A percentile compares a stretch with the other conserved stretches of the same genome.
phyloP scores from a whole-genome alignment of 1,139 yeast species.

The Saccharomyces pastorianus region DNA sequence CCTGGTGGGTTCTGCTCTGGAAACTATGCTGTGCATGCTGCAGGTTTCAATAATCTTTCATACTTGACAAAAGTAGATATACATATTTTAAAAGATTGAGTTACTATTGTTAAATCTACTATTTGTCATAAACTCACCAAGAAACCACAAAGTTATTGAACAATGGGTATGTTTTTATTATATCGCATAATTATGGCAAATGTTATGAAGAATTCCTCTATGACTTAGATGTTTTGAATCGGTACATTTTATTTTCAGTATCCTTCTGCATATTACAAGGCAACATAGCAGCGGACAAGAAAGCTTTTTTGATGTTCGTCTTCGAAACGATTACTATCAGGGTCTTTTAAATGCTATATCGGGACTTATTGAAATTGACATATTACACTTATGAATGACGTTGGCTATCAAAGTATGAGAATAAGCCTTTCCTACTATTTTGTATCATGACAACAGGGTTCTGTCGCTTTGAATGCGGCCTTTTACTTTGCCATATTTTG shows the following conservation, averaged over 20 bases:
- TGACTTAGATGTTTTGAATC: neutral
- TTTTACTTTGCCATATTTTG: neutral
- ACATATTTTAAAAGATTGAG: neutral
- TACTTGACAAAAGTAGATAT: neutral
- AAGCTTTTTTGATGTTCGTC: neutral
- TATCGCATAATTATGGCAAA: neutral
- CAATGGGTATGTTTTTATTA: constrained; percentile 17
- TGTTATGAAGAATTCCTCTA: neutral
- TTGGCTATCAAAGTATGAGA: neutral
- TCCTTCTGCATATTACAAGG: neutral
- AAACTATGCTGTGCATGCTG: neutral
- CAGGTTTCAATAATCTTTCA: neutral
- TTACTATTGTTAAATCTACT: constrained; percentile 2
- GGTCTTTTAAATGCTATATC: neutral
- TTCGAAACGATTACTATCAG: neutral
- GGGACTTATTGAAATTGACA: neutral
- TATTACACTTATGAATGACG: neutral
- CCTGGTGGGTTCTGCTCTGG: neutral
- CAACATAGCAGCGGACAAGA: neutral
- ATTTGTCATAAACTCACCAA: neutral
- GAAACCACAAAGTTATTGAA: constrained; percentile 4
- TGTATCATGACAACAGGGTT: neutral
- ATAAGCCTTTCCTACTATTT: neutral
- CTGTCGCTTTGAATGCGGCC: neutral
- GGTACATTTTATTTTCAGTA: neutral